Base-by-base conservation (phyloP, 148 eudicot genomes). In the Polygonum aviculare region DNA sequence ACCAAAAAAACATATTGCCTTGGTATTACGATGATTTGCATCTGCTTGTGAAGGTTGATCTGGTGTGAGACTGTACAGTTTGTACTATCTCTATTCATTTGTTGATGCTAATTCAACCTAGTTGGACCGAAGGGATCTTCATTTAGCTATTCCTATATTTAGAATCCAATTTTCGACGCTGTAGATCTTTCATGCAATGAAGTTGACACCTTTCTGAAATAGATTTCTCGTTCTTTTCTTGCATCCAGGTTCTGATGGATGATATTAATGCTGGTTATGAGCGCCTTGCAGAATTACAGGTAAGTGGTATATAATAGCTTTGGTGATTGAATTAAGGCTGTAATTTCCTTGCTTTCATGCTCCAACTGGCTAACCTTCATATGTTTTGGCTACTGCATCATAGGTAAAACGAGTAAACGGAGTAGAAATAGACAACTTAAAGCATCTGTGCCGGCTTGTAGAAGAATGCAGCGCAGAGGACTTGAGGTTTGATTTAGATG, bases 241-340 rank as follows among this genome's bases (percentile, higher is more conserved):
- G 31, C 31, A 26, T 85, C 77, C 85, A 92, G 98, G 93, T 94
- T 44, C 79, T 94, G 77, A 89, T 92, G 92, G 98, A 94, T 86
- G 97, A 94, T 81, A 90, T 94, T 67, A 94, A 92, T 78, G 82
- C 92, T 10, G 97, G 98, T 18, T 94, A 94, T 77, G 98, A 94
- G 84, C 97, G 98, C 31, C 96, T 94, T 73, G 87, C 98, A 71
- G 97, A 92, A 75, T 77, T 92, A 75, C 98, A 92, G 97, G 98
- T 94, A 8, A 82, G n/a, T 33, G 44, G 21, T 38, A 35, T 65
- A 57, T n/a, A 1, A 57, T 57, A 16, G 7, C 7, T 3, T 19
- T 57, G 10, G 11, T 21, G 63, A 57, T 57, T 7, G 33, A 21
- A 57, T n/a, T 57, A 7, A 57, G 45, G 36, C 38, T 36, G 72